Evolutionary conservation across 805 yeast species (phyloP).

Genomic region (Danielia reshetovae): DNA sequence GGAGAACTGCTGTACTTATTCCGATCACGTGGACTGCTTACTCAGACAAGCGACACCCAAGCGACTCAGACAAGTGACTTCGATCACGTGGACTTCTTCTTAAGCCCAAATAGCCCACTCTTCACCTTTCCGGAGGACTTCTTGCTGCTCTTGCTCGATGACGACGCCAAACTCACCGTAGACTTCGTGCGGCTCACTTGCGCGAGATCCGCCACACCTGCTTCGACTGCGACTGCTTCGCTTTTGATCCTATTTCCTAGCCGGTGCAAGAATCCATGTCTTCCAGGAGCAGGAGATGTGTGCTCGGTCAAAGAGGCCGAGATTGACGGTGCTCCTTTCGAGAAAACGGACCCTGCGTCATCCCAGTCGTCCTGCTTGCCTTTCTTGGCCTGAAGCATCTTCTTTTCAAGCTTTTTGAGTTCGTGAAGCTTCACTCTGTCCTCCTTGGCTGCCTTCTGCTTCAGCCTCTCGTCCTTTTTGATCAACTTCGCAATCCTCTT

Average conservation of each 20-base stretch:
- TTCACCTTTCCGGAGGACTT: background rate
- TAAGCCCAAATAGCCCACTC: constrained; percentile 1
- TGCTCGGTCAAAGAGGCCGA: background rate
- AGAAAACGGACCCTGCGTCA: background rate
- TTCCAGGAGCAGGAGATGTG: background rate
- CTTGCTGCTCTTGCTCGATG: background rate
- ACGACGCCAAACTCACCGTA: constrained; percentile 1
- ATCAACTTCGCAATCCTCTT: constrained; percentile 29
- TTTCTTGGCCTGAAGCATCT: constrained; percentile 1
- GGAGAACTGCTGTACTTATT: too few species aligned
- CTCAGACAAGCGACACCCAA: too few species aligned
- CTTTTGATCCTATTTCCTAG: background rate
- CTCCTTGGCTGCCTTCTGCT: constrained; percentile 14
- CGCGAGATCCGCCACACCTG: background rate
- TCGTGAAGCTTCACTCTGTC: constrained; percentile 9
- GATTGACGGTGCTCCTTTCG: too few species aligned
- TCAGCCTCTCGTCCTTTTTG: constrained; percentile 28
- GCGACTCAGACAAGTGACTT: too few species aligned
- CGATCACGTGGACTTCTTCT: constrained; percentile 1
- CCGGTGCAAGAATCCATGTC: constrained; percentile 1
- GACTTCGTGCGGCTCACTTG: constrained; percentile 1
- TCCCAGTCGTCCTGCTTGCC: background rate
- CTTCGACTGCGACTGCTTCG: background rate
- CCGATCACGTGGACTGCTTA: too few species aligned
- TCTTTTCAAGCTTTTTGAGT: constrained; percentile 11